Evolutionary conservation across 139 green algal genomes (phyloP), one percentile per base, ranked within the genome.

Genomic region (Asterochloris erici): DNA sequence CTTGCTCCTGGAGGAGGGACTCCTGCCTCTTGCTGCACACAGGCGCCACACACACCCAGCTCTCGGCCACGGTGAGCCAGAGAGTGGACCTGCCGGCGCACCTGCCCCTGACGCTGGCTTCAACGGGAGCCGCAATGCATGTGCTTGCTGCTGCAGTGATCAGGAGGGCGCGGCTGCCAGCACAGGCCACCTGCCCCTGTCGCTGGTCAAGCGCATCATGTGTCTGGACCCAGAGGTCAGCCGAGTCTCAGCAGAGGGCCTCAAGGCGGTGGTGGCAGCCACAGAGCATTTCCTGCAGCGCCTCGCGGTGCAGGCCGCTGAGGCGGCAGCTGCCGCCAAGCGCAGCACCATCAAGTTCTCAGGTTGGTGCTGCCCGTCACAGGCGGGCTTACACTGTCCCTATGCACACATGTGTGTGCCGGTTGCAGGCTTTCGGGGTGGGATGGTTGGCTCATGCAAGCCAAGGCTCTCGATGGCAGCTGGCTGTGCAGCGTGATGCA

Each of bases 161-260:
- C 38, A 54, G 38, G 38, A 54, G 38, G 38, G 38, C 38, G 6
- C 38, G 38, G 38, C 38, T 54, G 38, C 38, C 38, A 54, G 38
- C 38, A 54, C 38, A 54, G 38, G 38, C 38, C 38, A 54, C 38
- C 38, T 95, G 15, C 91, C 91, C 12, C 68, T 86, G 21, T 86
- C 84, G 15, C n/a, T 91, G 12, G 87, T 95, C 11, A 93, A 91
- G 83, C 82, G 85, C 15, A 89, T 95, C 68, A 87, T 92, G 64
- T 76, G 75, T 11, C 23, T 81, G 23, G 91, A 95, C 68, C 28
- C 73, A 13, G 91, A 95, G 10, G 88, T 94, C 27, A 62, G 73
- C 14, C 85, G 91, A 15, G 74, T 92, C 9, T 86, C 83, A 23
- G 85, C 78, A 19, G 91, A 94, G 15, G 88, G 63, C 0, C 26